phyloP scores from a whole-genome alignment of 2,329 filamentous ascomycete species.

The Pyrenophora teres region DNA sequence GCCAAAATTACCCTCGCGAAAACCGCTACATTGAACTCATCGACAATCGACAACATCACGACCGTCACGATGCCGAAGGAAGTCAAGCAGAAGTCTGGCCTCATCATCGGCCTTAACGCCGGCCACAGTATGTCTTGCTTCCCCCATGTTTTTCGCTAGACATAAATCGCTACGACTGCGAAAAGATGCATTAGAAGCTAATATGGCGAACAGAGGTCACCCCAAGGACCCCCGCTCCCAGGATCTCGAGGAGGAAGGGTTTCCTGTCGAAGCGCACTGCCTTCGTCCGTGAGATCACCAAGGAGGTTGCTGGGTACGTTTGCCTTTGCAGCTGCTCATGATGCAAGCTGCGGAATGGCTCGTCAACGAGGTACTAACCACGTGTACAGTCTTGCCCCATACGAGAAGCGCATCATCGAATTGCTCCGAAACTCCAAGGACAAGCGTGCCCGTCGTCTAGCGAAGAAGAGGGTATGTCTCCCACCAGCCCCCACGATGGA shows the following conservation, averaged over 20 bases:
- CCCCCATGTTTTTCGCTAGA: slow-evolving; percentile 21
- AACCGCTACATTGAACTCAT: slow-evolving; percentile 17
- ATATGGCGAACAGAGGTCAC: slow-evolving; percentile 54
- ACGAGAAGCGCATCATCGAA: slow-evolving; percentile 99
- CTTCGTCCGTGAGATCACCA: slow-evolving; percentile 96
- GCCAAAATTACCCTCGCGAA: slow-evolving; percentile 23
- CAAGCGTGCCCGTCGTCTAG: slow-evolving; percentile 98
- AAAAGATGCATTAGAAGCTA: slow-evolving; percentile 27
- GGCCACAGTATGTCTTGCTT: slow-evolving; percentile 64
- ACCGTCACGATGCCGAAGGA: slow-evolving; percentile 57
- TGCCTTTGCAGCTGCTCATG: slow-evolving; percentile 4
- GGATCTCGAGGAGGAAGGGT: slow-evolving; percentile 78
- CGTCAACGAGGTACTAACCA: slow-evolving; percentile 12
- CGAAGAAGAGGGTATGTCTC: slow-evolving; percentile 91
- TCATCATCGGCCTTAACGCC: slow-evolving; percentile 66
- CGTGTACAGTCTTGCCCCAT: slow-evolving; percentile 32
- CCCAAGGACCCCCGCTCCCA: slow-evolving; percentile 55
- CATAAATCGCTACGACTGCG: slow-evolving; percentile 9
- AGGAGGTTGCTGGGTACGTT: slow-evolving; percentile 93
- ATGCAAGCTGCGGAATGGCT: background rate
- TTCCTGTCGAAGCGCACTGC: slow-evolving; percentile 95
- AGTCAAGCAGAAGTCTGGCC: slow-evolving; percentile 58
- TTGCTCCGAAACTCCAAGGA: slow-evolving; percentile 98
- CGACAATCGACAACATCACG: slow-evolving; percentile 41
- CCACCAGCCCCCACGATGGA: slow-evolving; percentile 5